Evolutionary conservation across 1,284 basidiomycete species (phyloP).

Genomic region (Ceratobasidium papillatum): DNA sequence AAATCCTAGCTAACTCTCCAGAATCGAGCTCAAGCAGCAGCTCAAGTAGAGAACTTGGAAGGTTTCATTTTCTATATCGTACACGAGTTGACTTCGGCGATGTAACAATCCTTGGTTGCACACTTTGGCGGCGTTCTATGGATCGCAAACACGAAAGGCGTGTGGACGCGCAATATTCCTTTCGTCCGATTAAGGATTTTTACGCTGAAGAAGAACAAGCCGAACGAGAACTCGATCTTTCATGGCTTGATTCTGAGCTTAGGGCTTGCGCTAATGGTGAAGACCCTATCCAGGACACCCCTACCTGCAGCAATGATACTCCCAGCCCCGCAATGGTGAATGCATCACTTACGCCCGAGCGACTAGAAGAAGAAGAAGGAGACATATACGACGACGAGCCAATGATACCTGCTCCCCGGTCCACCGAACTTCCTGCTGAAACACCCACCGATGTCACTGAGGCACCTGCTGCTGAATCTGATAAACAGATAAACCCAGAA

Average conservation of each 20-base stretch:
- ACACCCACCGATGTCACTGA: neutral
- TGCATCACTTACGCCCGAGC: neutral
- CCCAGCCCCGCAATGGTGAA: neutral
- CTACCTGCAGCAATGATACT: constrained; percentile 49
- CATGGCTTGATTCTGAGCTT: constrained; percentile 52
- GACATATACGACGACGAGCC: constrained; percentile 10
- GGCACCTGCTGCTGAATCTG: neutral
- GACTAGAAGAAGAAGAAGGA: constrained; percentile 7
- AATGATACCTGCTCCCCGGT: neutral
- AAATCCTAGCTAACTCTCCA: constrained; percentile 14
- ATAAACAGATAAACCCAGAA: neutral
- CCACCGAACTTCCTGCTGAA: neutral
- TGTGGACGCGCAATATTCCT: constrained; percentile 50
- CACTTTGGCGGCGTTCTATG: constrained; percentile 54
- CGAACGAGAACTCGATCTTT: constrained; percentile 51
- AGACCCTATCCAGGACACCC: constrained; percentile 47
- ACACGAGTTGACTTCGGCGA: constrained; percentile 53
- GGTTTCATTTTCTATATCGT: constrained; percentile 53
- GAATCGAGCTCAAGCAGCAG: neutral
- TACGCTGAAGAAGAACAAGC: constrained; percentile 48
- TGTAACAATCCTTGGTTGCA: constrained; percentile 56
- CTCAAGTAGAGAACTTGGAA: constrained; percentile 45
- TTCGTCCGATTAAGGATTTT: constrained; percentile 51
- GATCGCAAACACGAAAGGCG: constrained; percentile 49
- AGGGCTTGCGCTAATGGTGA: constrained; percentile 46